Evolutionary conservation across 371 early-diverging fungal genomes (phyloP), one percentile per base, ranked within the genome.

Genomic region (Gilbertella persicaria): DNA sequence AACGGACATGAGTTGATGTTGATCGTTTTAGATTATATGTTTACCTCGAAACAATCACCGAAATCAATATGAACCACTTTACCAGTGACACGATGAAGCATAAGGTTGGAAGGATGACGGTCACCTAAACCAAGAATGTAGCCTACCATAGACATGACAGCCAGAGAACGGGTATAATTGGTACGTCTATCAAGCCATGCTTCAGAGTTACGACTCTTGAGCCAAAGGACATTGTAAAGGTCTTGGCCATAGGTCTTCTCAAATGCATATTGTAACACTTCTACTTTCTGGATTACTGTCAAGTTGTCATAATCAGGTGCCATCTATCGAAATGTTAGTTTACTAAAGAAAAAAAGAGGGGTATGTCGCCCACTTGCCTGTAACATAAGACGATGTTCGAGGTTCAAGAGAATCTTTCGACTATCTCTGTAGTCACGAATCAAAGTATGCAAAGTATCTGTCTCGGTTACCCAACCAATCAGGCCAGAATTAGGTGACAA

Each of bases 41-140:
- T 58, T 72, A 88, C 91, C 82, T 99, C 99, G 59, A 99, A 99
- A 71, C 99, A 97, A 62, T 98, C 98, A 30, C 99, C 99, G 71
- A 99, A 96, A 72, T 99, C 99, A 61, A 99, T 97, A 55, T 99
- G 99, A n/a, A 97, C 89, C 8, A 98, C 89, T 65, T 97, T 96
- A 62, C 98, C 98, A 3, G 94, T 90, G 30, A 80, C 84, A 20
- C 91, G 79, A 58, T 99, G 95, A 51, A 99, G 66, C 94, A 99
- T 96, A 43, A 99, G 78, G 64, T 99, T 99, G 12, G 98, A 95
- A 5, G 99, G 98, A 72, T 99, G 99, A 12, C 99, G 81, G 70
- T 99, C 99, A 7, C 99, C 99, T 17, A 99, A 71, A 16, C 99
- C 99, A 12, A 99, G 82, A 25, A 99, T 93, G 63, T 99, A 99